Conservation (phyloP, 106 monocot species). For the Platanthera zijinensis region DNA sequence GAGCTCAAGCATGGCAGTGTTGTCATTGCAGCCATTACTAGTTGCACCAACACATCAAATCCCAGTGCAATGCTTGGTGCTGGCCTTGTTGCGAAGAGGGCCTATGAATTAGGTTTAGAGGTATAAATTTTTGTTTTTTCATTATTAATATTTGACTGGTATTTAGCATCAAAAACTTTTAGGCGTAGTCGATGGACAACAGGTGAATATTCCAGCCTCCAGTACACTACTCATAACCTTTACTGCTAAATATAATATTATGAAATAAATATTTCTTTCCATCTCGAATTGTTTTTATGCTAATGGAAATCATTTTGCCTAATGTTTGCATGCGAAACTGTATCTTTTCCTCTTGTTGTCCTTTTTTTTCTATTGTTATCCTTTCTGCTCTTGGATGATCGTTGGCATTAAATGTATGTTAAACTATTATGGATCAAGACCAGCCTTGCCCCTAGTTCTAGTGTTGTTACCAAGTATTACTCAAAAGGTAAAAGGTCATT, state of each 20-base stretch:
- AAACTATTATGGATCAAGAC: constrained; percentile 84
- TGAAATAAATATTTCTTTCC: background rate
- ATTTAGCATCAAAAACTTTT: background rate
- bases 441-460: constrained; percentile 78
- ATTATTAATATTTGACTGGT: background rate
- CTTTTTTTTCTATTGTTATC: too few relatives aligned
- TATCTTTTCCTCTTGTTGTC: too few relatives aligned
- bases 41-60: constrained; percentile 79
- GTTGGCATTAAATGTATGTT: constrained; percentile 28
- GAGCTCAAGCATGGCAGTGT: too few relatives aligned
- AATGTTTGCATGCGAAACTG: too few relatives aligned
- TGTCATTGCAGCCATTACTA: constrained; percentile 74
- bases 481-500: constrained; percentile 38
- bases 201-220: too few relatives aligned
- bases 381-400: too few relatives aligned
- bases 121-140: constrained; percentile 12
- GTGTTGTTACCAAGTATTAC: constrained; percentile 77
- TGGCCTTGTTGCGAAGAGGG: constrained; percentile 69
- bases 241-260: background rate
- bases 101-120: constrained; percentile 72
- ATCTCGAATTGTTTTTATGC: background rate
- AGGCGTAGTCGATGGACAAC: too few relatives aligned
- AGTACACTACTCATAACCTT: background rate
- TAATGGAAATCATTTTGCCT: too few relatives aligned
- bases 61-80: constrained; percentile 74